These are phyloP conservation scores for Candida ipomoeae DNA, from an alignment of 805 yeast species.

Conservation along the genomic window DNA sequence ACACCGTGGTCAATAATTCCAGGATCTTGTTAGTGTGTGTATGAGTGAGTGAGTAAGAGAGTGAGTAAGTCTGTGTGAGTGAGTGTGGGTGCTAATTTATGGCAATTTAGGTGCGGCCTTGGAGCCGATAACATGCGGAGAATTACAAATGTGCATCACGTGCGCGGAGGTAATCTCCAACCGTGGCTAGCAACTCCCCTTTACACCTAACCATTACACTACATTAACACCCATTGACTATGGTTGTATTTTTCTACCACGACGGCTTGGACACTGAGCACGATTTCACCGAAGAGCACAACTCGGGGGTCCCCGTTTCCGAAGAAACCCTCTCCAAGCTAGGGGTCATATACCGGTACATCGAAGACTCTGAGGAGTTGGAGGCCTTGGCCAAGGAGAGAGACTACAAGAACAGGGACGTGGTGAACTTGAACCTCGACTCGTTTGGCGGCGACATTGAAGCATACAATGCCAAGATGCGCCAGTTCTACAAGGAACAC, in stretches of 20 bases:
- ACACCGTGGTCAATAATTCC: conserved; percentile 97
- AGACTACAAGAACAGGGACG: conserved; percentile 76
- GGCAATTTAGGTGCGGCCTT: no score
- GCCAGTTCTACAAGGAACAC: conserved; percentile 76
- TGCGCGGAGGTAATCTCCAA: conserved; percentile 1
- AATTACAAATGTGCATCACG: not conserved
- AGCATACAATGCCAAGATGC: conserved; percentile 60
- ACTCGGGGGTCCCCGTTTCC: conserved; percentile 60
- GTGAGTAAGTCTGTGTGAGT: no score
- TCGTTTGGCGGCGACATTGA: conserved; percentile 55
- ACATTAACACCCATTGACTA: conserved; percentile 5
- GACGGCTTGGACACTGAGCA: conserved; percentile 55
- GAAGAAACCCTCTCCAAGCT: conserved; percentile 47
- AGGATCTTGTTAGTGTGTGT: no score
- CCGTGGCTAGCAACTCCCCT: not conserved
- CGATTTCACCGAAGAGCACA: conserved; percentile 62
- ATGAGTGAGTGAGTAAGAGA: no score
- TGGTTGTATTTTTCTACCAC: conserved; percentile 55
- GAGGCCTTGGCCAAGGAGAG: conserved; percentile 65
- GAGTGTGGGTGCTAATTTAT: no score
- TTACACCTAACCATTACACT: not conserved
- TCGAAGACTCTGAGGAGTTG: conserved; percentile 51
- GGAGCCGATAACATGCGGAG: not conserved
- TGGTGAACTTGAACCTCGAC: conserved; percentile 53
- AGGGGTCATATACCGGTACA: conserved; percentile 65